A percentile compares a stretch with the other conserved stretches of the same genome.
phyloP scores from a whole-genome alignment of 192 early-diverging fungal species.

The Gonapodya sp. region DNA sequence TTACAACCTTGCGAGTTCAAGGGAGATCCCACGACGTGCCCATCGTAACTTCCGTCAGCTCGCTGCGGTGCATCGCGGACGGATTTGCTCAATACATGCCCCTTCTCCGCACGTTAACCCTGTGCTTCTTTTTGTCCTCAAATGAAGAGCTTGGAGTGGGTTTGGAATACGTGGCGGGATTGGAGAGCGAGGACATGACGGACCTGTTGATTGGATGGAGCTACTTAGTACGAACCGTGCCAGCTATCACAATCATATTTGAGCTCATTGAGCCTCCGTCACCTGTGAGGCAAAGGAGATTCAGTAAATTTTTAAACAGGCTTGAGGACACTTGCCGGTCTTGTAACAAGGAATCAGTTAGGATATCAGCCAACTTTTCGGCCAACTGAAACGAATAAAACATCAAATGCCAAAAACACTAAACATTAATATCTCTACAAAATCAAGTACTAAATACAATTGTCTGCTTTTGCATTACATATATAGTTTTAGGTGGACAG shows the following conservation, averaged over 20 bases:
- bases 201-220: background rate
- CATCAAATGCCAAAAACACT: no score
- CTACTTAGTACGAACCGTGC: background rate
- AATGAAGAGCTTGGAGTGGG: background rate
- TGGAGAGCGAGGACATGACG: background rate
- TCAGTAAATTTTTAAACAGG: background rate
- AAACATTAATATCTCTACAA: no score
- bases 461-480: no score
- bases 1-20: background rate
- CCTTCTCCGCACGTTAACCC: background rate
- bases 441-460: no score
- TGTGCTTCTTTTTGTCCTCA: background rate
- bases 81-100: background rate
- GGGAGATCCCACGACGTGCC: background rate
- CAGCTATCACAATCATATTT: background rate
- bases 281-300: background rate
- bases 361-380: background rate
- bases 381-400: no score
- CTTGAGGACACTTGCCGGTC: background rate
- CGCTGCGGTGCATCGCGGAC: background rate
- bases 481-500: no score
- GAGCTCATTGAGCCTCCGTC: background rate
- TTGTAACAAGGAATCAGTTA: background rate
- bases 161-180: background rate
- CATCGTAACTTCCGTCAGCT: background rate